phyloP scores from a whole-genome alignment of 257 asterid genomes.

The Henckelia pumila region DNA sequence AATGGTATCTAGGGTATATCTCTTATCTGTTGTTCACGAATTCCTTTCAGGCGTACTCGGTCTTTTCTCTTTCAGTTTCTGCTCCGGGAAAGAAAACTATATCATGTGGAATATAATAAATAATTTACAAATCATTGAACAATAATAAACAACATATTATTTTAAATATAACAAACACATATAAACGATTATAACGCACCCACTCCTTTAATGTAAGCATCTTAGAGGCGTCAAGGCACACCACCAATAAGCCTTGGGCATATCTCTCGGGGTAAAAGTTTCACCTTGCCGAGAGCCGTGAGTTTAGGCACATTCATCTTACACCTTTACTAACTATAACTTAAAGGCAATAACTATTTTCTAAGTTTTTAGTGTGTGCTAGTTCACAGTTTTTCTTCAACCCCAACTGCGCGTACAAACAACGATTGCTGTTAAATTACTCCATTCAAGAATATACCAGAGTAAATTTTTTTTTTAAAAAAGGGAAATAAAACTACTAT shows the following conservation, averaged over 20 bases:
- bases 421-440: neutral
- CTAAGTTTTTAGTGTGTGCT: neutral
- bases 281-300: neutral
- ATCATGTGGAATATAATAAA: neutral
- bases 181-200: neutral
- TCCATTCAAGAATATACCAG: neutral
- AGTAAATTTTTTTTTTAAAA: neutral
- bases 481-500: neutral
- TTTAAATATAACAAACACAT: no score
- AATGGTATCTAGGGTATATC: no score
- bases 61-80: no score
- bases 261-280: neutral
- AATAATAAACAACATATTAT: neutral
- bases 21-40: no score
- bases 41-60: no score
- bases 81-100: no score
- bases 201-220: neutral
- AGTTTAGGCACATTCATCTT: neutral
- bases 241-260: neutral
- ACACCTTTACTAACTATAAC: neutral
- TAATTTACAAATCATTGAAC: neutral
- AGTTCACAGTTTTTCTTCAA: slow-evolving; percentile 12
- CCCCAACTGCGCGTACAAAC: slow-evolving; percentile 1
- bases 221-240: neutral
- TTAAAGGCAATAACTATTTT: slow-evolving; percentile 1